Evolutionary conservation across 139 green algal genomes (phyloP).

Genomic region (Pseudopediastrum boryanum): DNA sequence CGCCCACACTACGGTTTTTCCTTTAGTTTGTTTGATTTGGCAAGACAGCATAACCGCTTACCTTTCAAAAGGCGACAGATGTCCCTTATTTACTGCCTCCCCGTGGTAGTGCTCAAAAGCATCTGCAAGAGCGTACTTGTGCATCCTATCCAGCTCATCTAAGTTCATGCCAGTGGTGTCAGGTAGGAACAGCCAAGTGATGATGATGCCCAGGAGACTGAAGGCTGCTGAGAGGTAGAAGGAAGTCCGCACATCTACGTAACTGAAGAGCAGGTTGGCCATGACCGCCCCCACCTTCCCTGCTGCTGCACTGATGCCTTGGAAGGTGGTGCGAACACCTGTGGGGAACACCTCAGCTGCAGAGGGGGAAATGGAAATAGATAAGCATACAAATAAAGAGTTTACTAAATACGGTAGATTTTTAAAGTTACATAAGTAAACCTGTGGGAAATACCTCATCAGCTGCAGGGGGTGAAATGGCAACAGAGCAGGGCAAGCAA

Average conservation of each 20-base stretch:
- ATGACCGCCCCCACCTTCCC: conserved; percentile 61
- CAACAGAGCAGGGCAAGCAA: no score
- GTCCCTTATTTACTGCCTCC: no score
- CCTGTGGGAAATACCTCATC: no score
- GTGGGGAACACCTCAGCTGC: conserved; percentile 73
- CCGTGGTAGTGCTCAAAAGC: conserved; percentile 53
- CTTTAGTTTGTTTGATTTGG: no score
- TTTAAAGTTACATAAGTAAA: no score
- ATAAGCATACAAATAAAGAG: no score
- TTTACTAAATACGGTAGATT: no score
- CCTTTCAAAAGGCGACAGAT: no score
- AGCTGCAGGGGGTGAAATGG: no score
- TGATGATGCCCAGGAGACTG: conserved; percentile 40
- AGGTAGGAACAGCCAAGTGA: conserved; percentile 62
- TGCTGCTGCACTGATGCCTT: conserved; percentile 51
- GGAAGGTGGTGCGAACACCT: conserved; percentile 56
- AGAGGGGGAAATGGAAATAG: no score
- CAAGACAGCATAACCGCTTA: no score
- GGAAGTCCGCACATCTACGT: conserved; percentile 9
- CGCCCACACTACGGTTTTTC: no score
- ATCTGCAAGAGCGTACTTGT: conserved; percentile 45
- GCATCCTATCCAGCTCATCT: conserved; percentile 58
- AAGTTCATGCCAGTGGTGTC: conserved; percentile 63
- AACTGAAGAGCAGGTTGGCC: conserved; percentile 27
- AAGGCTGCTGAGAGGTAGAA: conserved; percentile 55